Conservation (phyloP, 78 protist species). For the Dictyostelium purpureum region DNA sequence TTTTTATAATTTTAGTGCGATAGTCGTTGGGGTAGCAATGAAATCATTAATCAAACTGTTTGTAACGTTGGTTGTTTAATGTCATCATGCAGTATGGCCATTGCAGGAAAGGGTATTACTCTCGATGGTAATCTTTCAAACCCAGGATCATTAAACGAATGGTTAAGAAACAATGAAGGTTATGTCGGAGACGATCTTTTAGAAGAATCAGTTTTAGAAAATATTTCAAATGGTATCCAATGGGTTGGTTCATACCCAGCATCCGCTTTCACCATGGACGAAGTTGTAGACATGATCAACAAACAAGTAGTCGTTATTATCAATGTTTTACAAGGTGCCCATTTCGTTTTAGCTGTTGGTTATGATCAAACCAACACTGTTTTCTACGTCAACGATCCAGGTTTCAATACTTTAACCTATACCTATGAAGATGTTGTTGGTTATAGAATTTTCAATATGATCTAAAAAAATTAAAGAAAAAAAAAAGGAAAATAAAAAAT, state of each 20-base stretch:
- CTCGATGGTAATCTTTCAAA: background rate
- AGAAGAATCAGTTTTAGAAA: background rate
- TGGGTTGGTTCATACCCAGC: constrained; percentile 57
- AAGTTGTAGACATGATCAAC: constrained; percentile 2
- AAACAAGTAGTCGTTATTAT: constrained; percentile 15
- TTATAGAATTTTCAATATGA: constrained; percentile 49
- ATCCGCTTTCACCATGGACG: constrained; percentile 21
- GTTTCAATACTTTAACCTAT: constrained; percentile 15
- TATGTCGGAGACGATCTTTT: constrained; percentile 12
- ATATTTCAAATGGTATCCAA: constrained; percentile 1
- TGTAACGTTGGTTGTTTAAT: constrained; percentile 73
- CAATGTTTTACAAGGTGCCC: constrained; percentile 56
- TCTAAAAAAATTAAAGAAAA: background rate
- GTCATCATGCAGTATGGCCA: constrained; percentile 37
- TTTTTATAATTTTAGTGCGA: constrained; percentile 33
- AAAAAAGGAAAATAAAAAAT: too few species aligned
- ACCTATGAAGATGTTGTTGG: constrained; percentile 40
- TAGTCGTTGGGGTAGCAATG: constrained; percentile 39
- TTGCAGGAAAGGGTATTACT: constrained; percentile 49
- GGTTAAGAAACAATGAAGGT: constrained; percentile 40
- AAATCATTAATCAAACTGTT: constrained; percentile 19
- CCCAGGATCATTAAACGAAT: constrained; percentile 25
- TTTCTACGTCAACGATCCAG: constrained; percentile 71
- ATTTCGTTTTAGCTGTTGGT: constrained; percentile 49
- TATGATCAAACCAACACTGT: constrained; percentile 6